Evolutionary conservation across 129 eudicot genomes (phyloP), one percentile per base, ranked within the genome.

Genomic region (Scalesia atractyloides): DNA sequence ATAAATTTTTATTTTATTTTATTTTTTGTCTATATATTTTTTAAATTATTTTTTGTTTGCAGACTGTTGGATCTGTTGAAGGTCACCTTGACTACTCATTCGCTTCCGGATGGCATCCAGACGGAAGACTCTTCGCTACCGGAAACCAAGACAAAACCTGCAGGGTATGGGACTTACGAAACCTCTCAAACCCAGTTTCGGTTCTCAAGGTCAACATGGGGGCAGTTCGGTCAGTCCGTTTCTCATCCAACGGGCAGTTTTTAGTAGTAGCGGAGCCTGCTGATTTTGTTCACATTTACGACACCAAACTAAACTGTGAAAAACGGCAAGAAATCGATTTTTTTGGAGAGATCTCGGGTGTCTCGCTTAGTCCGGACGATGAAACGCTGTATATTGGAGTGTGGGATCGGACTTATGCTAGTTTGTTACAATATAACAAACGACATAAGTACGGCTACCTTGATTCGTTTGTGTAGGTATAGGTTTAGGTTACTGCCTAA

Each of bases 71-170:
- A 16, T 75, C 96, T 2, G 80, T 92, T 13, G 84, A 69, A 47
- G 98, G 98, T 19, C 96, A 92, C 74, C 83, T 79, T 0, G 98
- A 92, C 87, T 92, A 79, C 78, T 92, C 98, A 7, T 92, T 92
- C 37, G 96, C 98, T 5, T 85, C 98, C 0, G 95, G 95, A 19
- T 92, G 98, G 98, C 89, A 89, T 76, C 98, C 98, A 0, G 83
- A 87, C 7, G 96, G 95, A 22, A 72, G 24, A 7, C 70, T 80
- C 47, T 85, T 92, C 66, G 96, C 96, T 30, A 89, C 95, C 0
- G 96, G 96, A 56, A 92, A 89, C 67, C 98, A 92, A 37, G 98
- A 89, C 83, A 92, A 89, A 69, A 92, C 98, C 12, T 89, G 98
- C 76, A 74, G 94, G 66, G 81, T 92, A 22, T 92, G 98, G 98